Evolutionary conservation across 305 asterid species (phyloP).

Genomic region (Euphrasia arctica): DNA sequence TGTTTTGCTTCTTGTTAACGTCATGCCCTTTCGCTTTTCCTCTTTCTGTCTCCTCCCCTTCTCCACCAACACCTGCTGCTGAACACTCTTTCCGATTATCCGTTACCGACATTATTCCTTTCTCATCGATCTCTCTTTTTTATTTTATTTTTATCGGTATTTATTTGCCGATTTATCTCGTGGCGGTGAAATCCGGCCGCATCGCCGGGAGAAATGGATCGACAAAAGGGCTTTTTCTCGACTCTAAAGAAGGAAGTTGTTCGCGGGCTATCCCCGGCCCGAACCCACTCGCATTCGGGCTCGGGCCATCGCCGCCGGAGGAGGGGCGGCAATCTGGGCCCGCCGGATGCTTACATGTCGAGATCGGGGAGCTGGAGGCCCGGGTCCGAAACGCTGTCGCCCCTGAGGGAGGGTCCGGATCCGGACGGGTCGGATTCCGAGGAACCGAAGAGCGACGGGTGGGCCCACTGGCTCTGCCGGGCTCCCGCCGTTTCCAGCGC

Average conservation of each 20-base stretch:
- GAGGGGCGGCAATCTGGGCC: conserved; percentile 35
- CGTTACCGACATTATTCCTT: not conserved
- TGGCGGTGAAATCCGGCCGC: not conserved
- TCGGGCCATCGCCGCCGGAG: conserved; percentile 52
- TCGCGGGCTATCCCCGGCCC: conserved; percentile 73
- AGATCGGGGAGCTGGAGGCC: conserved; percentile 78
- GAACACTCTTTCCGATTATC: not conserved
- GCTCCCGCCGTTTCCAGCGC: conserved; percentile 50
- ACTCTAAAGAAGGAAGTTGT: conserved; percentile 69
- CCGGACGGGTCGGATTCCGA: conserved; percentile 58
- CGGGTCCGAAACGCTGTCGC: conserved; percentile 59
- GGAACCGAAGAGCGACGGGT: conserved; percentile 53
- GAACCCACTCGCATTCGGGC: conserved; percentile 51
- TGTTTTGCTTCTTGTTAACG: conserved; percentile 59
- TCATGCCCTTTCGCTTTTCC: conserved; percentile 33
- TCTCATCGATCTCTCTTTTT: not conserved
- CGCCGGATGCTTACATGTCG: conserved; percentile 34
- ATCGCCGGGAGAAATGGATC: conserved; percentile 48
- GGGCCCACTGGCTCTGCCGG: conserved; percentile 87
- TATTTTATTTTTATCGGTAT: not conserved
- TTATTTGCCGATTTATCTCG: not conserved
- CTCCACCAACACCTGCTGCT: not conserved
- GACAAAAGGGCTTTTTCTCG: conserved; percentile 69
- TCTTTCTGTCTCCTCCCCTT: conserved; percentile 17
- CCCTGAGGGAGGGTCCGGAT: conserved; percentile 94